Evolutionary conservation across 2,329 filamentous ascomycete genomes (phyloP), one percentile per base, ranked within the genome.

Genomic region (Alternaria novae-zelandiae): DNA sequence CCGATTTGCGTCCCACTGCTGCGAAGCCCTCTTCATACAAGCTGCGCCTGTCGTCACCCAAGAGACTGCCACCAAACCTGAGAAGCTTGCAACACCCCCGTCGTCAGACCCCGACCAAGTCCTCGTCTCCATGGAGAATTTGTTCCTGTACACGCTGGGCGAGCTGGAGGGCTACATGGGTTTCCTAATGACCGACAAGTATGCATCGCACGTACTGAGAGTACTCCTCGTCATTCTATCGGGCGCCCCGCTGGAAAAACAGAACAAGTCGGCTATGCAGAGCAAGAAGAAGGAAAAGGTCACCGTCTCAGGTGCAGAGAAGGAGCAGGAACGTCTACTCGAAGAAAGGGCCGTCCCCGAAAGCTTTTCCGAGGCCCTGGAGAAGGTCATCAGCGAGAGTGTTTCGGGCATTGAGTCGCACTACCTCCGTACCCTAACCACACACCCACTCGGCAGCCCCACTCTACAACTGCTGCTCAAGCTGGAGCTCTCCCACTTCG

Each of bases 1-100:
- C 82, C 91, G 96, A 17, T 99, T 99, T 75, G 96, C 96, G 6
- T 97, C 94, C 64, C 96, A 99, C 83, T 98, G 95, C 82, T 97
- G 94, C 78, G 96, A 99, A 82, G 93, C 93, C 25, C 86, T 99
- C 30, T 98, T 99, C 79, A 84, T 94, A 53, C 89, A 92, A 68
- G 91, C 92, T 2, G 94, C 94, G 0, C 90, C 92, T 1, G 82
- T 91, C 11, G 91, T 97, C 41, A 91, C 91, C 13, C 84, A 90
- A 65, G 94, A 97, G 80, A 81, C 92, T 15, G 80, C 82, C 10
- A 79, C 82, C 6, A 79, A 85, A 77, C 68, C 86, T 77, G 47
- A 83, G 75, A 70, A 78, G 78, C n/a, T 70, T 21, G 65, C 83
- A 30, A 77, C 76, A 4, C 79, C 78, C 20, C 83, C 83, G 21